phyloP scores from a whole-genome alignment of 257 asterid species.

The Ilex asprella region DNA sequence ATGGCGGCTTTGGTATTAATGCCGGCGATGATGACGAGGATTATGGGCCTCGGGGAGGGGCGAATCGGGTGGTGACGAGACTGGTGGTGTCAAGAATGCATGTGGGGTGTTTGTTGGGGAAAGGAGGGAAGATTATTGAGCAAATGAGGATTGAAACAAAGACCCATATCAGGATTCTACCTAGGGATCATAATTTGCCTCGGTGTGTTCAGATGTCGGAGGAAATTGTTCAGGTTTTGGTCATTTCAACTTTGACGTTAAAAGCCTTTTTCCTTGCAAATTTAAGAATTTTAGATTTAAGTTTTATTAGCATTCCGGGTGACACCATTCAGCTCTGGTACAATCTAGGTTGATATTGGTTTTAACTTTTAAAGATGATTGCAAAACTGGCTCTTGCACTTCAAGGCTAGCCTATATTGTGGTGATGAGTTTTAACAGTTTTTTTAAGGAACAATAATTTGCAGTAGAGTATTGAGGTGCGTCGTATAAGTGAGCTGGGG shows the following conservation, averaged over 20 bases:
- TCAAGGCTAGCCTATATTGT: too few species aligned
- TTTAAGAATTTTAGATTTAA: too few species aligned
- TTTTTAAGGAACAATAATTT: too few species aligned
- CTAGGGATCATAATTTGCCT: constrained; percentile 72
- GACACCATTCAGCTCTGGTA: too few species aligned
- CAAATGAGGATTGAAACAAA: constrained; percentile 88
- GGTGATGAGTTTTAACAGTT: too few species aligned
- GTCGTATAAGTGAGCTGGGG: not conserved
- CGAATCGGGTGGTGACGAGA: constrained; percentile 61
- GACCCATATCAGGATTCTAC: constrained; percentile 86
- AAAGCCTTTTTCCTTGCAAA: too few species aligned
- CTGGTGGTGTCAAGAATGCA: constrained; percentile 83
- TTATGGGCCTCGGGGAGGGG: constrained; percentile 17
- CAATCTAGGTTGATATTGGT: too few species aligned
- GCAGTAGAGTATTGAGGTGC: too few species aligned
- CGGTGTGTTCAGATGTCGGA: constrained; percentile 85
- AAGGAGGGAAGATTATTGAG: constrained; percentile 95
- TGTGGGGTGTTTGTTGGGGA: constrained; percentile 88
- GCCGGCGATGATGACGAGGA: constrained; percentile 35
- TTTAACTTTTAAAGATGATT: too few species aligned
- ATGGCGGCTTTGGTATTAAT: constrained; percentile 32
- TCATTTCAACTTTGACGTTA: not conserved
- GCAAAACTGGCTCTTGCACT: too few species aligned
- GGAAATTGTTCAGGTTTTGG: constrained; percentile 95
- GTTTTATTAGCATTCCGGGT: too few species aligned